A percentile compares a stretch with the other conserved stretches of the same genome.
These are phyloP conservation scores for Rhytidiadelphus loreus DNA, from an alignment of 225 moss, liverwort and hornwort species.

Conservation along the genomic window DNA sequence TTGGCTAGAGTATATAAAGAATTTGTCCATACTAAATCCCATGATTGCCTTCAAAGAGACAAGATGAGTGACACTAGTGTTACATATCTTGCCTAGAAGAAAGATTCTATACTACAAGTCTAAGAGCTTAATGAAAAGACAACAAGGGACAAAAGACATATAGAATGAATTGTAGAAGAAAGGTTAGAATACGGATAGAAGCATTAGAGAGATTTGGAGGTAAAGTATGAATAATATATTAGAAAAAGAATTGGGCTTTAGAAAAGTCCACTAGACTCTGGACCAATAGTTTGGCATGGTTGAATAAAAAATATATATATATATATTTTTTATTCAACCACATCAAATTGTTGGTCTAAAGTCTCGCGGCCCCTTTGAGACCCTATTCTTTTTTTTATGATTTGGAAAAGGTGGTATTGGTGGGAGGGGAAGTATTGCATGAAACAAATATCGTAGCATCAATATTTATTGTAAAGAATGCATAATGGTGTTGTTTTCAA, in stretches of 20 bases:
- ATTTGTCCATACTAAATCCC: fast-evolving
- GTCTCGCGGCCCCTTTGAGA: too few relatives aligned
- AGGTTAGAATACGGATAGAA: fast-evolving
- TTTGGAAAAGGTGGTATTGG: not conserved
- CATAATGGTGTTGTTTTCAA: too few relatives aligned
- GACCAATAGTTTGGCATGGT: too few relatives aligned
- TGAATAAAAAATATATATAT: too few relatives aligned
- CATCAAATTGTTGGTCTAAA: too few relatives aligned
- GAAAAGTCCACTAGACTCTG: too few relatives aligned
- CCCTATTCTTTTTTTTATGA: too few relatives aligned
- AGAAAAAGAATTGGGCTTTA: too few relatives aligned
- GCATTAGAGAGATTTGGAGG: fast-evolving
- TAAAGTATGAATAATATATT: not conserved
- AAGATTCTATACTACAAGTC: too few relatives aligned
- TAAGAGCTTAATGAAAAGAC: not conserved
- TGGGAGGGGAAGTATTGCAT: not conserved
- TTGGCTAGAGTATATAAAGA: not conserved
- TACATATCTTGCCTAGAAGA: not conserved
- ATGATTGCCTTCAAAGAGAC: not conserved
- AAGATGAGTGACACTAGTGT: fast-evolving
- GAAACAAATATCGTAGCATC: not conserved
- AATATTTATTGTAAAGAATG: not conserved
- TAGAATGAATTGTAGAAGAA: fast-evolving
- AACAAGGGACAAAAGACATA: fast-evolving
- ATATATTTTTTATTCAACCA: too few relatives aligned